These are phyloP conservation scores for Cladosporium austrohemisphaericum DNA, from an alignment of 2,329 filamentous ascomycete species.

Conservation along the genomic window DNA sequence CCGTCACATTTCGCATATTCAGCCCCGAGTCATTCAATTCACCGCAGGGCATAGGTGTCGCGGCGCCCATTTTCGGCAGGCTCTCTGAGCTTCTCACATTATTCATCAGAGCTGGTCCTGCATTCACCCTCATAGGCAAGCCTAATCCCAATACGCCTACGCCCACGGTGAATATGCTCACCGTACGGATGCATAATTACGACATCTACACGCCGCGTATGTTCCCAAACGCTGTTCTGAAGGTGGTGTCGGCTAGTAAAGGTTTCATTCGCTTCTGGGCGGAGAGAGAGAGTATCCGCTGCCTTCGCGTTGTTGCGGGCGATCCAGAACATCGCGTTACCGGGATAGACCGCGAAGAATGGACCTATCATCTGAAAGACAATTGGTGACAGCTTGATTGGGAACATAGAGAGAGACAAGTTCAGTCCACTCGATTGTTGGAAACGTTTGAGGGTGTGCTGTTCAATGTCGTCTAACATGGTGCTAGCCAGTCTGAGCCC, in stretches of 20 bases:
- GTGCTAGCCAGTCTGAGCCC: too few relatives aligned
- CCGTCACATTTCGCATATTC: conserved; percentile 23
- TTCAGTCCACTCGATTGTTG: too few relatives aligned
- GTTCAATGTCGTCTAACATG: too few relatives aligned
- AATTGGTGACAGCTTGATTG: too few relatives aligned
- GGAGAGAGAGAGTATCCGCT: too few relatives aligned
- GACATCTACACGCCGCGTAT: conserved; percentile 4
- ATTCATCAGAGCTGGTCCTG: conserved; percentile 24
- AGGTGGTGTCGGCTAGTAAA: not conserved
- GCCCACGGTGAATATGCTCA: not conserved
- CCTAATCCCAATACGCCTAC: not conserved
- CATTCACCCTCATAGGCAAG: conserved; percentile 6
- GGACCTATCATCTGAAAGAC: not conserved
- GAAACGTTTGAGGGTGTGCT: too few relatives aligned
- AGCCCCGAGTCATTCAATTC: conserved; percentile 25
- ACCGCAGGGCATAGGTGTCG: too few relatives aligned
- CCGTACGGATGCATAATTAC: not conserved
- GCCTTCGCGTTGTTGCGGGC: not conserved
- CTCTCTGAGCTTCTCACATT: conserved; percentile 23
- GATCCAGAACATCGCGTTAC: not conserved
- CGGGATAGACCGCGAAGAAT: not conserved
- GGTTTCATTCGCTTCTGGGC: too few relatives aligned
- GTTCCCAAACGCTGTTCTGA: not conserved
- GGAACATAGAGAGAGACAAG: too few relatives aligned
- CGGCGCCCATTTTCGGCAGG: too few relatives aligned